Percentiles rank a stretch among this genome's conserved stretches.
Conservation (phyloP, 176 grass and related monocot genomes). For the Oryza punctata region DNA sequence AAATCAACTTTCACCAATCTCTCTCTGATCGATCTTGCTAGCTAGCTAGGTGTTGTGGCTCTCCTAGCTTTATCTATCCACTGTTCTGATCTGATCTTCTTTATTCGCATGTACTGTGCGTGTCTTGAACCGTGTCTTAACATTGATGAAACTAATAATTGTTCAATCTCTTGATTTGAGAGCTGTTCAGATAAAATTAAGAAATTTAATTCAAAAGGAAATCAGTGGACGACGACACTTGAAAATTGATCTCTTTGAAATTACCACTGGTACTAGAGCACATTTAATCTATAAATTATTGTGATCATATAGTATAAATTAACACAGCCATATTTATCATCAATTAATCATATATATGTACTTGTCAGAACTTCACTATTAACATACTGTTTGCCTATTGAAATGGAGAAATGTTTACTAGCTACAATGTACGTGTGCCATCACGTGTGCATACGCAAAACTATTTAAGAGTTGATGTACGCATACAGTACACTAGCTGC, state of each 20-base stretch:
- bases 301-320: neutral
- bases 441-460: slow-evolving; percentile 41
- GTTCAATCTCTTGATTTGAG: neutral
- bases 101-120: neutral
- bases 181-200: neutral
- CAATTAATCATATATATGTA: slow-evolving; percentile 14
- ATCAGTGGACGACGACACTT: neutral
- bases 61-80: neutral
- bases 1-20: neutral
- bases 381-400: slow-evolving; percentile 8
- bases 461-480: slow-evolving; percentile 35
- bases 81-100: neutral
- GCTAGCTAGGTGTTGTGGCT: neutral
- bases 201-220: neutral
- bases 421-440: slow-evolving; percentile 28
- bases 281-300: neutral
- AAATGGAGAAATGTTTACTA: slow-evolving; percentile 22
- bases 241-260: neutral
- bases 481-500: neutral
- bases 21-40: neutral
- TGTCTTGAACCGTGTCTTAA: neutral
- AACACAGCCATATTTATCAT: slow-evolving; percentile 3
- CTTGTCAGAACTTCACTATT: slow-evolving; percentile 36
- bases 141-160: neutral
- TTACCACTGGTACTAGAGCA: neutral